A percentile compares a stretch with the other conserved stretches of the same genome.
phyloP scores from a whole-genome alignment of 257 asterid genomes.

The Phtheirospermum japonicum region DNA sequence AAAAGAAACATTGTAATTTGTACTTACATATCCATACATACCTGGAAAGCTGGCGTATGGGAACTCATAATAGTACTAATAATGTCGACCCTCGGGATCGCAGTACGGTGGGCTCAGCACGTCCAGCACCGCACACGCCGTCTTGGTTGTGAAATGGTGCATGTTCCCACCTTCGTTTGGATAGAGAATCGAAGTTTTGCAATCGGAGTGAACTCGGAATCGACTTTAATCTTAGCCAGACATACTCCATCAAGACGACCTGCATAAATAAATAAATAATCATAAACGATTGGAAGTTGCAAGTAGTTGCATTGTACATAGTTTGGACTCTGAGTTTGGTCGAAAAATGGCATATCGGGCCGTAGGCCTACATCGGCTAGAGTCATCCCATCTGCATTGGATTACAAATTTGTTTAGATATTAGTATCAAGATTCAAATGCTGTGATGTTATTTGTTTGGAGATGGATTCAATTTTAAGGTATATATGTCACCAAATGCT shows the following conservation, averaged over 20 bases:
- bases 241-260: constrained; percentile 36
- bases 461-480: too few species aligned
- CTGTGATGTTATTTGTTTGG: too few species aligned
- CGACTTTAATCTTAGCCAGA: constrained; percentile 62
- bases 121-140: constrained; percentile 82
- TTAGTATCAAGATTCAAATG: too few species aligned
- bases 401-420: constrained; percentile 3
- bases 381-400: constrained; percentile 57
- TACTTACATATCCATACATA: constrained; percentile 8
- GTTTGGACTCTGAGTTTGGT: constrained; percentile 44
- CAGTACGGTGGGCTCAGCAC: constrained; percentile 91
- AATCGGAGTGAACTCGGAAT: constrained; percentile 64
- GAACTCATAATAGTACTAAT: constrained; percentile 62
- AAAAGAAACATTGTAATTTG: background rate
- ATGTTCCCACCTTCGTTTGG: constrained; percentile 83
- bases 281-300: too few species aligned
- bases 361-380: constrained; percentile 60
- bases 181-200: constrained; percentile 62
- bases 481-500: too few species aligned
- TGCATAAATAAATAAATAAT: background rate
- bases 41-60: constrained; percentile 42
- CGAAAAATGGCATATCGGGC: constrained; percentile 55
- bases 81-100: constrained; percentile 87
- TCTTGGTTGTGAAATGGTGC: constrained; percentile 78
- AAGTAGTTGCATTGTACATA: too few species aligned